Percentiles rank a stretch among this genome's conserved stretches.
Evolutionary conservation across 495 filamentous ascomycete species (phyloP).

Genomic region (Saxophila tyrrhenica): DNA sequence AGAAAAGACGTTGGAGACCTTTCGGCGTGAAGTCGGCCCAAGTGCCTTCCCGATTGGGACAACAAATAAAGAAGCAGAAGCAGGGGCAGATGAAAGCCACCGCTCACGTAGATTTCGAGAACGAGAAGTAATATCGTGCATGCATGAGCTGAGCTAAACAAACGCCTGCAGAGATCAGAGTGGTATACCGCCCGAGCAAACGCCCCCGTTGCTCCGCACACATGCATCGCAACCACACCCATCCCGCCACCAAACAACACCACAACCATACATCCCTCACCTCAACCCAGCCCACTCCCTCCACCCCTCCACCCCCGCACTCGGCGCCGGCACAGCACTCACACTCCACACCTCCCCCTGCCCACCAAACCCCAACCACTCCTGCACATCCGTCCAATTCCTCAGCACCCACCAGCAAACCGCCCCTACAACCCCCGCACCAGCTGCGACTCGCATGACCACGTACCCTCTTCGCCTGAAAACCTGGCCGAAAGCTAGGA

Average conservation of each 20-base stretch:
- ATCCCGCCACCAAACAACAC: not conserved
- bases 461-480: slow-evolving; percentile 54
- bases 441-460: slow-evolving; percentile 67
- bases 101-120: no score
- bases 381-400: slow-evolving; percentile 20
- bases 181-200: no score
- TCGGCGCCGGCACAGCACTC: slow-evolving; percentile 3
- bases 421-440: slow-evolving; percentile 62
- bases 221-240: not conserved
- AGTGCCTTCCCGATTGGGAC: no score
- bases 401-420: slow-evolving; percentile 41
- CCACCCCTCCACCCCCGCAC: slow-evolving; percentile 1
- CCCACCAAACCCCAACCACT: slow-evolving; percentile 2
- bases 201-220: not conserved
- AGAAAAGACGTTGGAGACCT: no score
- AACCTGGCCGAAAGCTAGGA: slow-evolving; percentile 60
- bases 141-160: no score
- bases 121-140: no score
- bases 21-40: no score
- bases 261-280: slow-evolving; percentile 2
- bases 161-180: no score
- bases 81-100: no score
- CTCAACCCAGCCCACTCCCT: slow-evolving; percentile 7
- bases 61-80: no score
- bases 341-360: not conserved